Evolutionary conservation across 2,329 filamentous ascomycete species (phyloP).

Genomic region (Rachicladosporium sp.): DNA sequence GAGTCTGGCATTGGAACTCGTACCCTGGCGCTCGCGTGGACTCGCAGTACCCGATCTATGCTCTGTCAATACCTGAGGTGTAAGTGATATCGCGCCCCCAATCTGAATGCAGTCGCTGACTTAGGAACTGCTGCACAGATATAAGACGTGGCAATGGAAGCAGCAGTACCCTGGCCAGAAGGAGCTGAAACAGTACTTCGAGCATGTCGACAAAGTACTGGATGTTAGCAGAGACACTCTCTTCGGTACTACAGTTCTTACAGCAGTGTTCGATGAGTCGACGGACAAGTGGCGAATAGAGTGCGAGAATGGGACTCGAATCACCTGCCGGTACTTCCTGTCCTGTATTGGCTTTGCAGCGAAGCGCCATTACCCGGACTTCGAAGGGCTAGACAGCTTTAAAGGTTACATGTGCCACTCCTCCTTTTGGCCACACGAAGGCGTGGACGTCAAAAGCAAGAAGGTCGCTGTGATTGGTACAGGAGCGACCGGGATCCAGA

Average conservation of each 20-base stretch:
- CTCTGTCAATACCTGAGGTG: constrained; percentile 35
- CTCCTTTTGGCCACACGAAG: constrained; percentile 27
- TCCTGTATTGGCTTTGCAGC: constrained; percentile 28
- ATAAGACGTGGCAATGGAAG: constrained; percentile 42
- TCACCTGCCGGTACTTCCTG: constrained; percentile 24
- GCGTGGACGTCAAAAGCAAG: constrained; percentile 24
- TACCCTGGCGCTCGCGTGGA: constrained; percentile 37
- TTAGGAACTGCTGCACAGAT: neutral
- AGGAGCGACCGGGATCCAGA: constrained; percentile 31
- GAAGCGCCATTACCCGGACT: constrained; percentile 27
- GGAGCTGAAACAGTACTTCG: constrained; percentile 46
- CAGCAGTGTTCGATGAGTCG: constrained; percentile 39
- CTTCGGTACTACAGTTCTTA: constrained; percentile 44
- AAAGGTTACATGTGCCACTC: constrained; percentile 29
- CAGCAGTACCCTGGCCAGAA: constrained; percentile 20
- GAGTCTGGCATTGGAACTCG: constrained; percentile 27
- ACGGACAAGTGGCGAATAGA: constrained; percentile 39
- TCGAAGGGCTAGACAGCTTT: constrained; percentile 25
- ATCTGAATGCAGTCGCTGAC: neutral
- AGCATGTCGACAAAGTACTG: constrained; percentile 46
- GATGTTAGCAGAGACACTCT: constrained; percentile 44
- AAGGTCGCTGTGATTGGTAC: constrained; percentile 31
- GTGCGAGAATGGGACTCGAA: constrained; percentile 30
- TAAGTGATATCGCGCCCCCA: constrained; percentile 1
- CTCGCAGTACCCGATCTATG: constrained; percentile 35